Conservation (phyloP, 2,329 filamentous ascomycete genomes). For the Fusarium equiseti region DNA sequence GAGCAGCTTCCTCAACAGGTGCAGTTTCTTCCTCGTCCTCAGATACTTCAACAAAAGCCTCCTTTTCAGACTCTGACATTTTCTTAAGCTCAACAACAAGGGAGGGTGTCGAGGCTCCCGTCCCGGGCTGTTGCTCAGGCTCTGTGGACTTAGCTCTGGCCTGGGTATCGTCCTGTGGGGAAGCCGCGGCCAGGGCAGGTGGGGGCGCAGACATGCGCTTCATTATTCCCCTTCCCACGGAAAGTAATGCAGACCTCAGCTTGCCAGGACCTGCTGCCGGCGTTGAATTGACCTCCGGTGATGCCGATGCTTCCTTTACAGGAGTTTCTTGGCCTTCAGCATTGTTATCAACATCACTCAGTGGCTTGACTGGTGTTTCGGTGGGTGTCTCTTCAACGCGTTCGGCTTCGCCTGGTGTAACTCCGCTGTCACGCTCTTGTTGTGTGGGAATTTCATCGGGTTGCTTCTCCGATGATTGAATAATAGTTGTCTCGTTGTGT, state of each 20-base stretch:
- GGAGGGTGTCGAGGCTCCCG: slow-evolving; percentile 28
- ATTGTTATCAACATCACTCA: not conserved
- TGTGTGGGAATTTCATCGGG: slow-evolving; percentile 1
- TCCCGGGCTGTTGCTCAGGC: slow-evolving; percentile 16
- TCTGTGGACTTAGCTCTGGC: slow-evolving; percentile 8
- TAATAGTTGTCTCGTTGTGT: slow-evolving; percentile 30
- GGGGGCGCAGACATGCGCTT: slow-evolving; percentile 40
- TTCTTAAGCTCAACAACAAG: slow-evolving; percentile 30
- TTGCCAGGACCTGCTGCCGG: not conserved
- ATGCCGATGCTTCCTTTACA: not conserved
- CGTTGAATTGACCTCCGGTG: slow-evolving; percentile 2
- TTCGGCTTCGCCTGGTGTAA: slow-evolving; percentile 11
- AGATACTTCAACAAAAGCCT: slow-evolving; percentile 23
- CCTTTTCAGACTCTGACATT: slow-evolving; percentile 32
- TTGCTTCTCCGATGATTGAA: slow-evolving; percentile 38
- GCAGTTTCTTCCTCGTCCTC: not conserved
- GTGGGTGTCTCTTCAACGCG: slow-evolving; percentile 31
- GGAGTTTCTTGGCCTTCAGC: slow-evolving; percentile 13
- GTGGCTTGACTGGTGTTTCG: slow-evolving; percentile 19
- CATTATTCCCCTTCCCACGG: slow-evolving; percentile 20
- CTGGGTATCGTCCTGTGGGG: slow-evolving; percentile 4
- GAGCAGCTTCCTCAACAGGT: not conserved
- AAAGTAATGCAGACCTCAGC: slow-evolving; percentile 17
- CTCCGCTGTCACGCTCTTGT: not conserved
- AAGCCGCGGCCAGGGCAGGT: not conserved